Percentiles rank a stretch among this genome's conserved stretches.
Conservation (phyloP, 371 early-diverging fungal genomes). For the Rhizomucor miehei region DNA sequence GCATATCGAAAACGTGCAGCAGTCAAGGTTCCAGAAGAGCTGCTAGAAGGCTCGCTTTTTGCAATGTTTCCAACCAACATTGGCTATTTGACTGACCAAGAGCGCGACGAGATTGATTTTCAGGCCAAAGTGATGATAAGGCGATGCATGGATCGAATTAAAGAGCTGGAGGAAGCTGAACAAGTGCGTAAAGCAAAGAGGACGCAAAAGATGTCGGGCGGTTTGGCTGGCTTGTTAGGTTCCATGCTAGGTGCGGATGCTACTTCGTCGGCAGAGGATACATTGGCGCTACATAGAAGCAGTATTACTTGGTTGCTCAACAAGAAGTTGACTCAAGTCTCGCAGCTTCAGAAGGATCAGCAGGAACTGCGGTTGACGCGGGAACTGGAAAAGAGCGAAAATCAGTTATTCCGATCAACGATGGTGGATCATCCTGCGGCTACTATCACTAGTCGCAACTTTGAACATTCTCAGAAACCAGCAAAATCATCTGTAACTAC, state of each 20-base stretch:
- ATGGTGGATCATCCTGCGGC: neutral
- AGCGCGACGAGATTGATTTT: constrained; percentile 60
- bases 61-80: constrained; percentile 30
- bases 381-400: constrained; percentile 52
- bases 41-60: constrained; percentile 25
- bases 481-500: constrained; percentile 1
- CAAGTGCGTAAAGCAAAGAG: constrained; percentile 17
- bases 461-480: neutral
- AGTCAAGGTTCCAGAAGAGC: neutral
- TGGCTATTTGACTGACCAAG: constrained; percentile 38
- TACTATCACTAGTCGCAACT: neutral
- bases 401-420: constrained; percentile 21
- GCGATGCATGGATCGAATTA: constrained; percentile 51
- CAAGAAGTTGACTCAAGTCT: constrained; percentile 49
- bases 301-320: constrained; percentile 54
- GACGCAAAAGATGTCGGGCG: constrained; percentile 3
- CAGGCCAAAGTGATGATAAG: constrained; percentile 56
- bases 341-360: constrained; percentile 50
- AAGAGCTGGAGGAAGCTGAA: constrained; percentile 47
- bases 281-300: constrained; percentile 46
- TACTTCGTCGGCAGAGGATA: constrained; percentile 24
- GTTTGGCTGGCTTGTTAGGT: constrained; percentile 22
- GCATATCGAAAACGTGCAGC: constrained; percentile 7
- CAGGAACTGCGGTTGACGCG: constrained; percentile 50
- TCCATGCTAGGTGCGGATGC: constrained; percentile 7